Evolutionary conservation across 352 stramenopile species (phyloP), one percentile per base, ranked within the genome.

Genomic region (Aphanomyces astaci): DNA sequence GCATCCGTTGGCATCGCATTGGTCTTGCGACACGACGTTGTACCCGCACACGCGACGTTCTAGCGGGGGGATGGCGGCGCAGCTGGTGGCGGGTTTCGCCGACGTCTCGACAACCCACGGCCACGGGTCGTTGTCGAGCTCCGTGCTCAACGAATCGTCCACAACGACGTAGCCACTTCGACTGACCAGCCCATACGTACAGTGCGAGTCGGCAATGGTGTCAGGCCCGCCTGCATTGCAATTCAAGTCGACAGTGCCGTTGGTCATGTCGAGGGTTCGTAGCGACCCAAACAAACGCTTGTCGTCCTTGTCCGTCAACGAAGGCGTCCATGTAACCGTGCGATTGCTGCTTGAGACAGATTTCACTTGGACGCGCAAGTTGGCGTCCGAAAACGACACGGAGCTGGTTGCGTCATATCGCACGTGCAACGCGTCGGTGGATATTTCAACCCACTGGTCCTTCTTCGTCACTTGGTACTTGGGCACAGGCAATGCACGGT

Each of bases 181-280:
- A 45, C 70, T 78, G 32, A 84, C 64, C 43, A 84, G 22, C 7
- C 68, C 77, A 39, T 73, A 77, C 40, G 75, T 79, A 51, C 77
- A 84, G 57, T 84, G 77, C 13, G 51, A 72, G 39, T 75, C 68
- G 45, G 76, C 73, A 22, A 71, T 71, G 49, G 79, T 70, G 9
- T 74, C 67, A 0, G 70, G 56, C 0, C 74, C 72, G 27, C 75
- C 64, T 3, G 65, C 39, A 11, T 71, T 49, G 57, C 77, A 84
- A 51, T 76, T 71, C 7, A 84, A 71, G 13, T 57, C 56, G 2
- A 73, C 63, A 5, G 70, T 19, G 36, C 75, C 75, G 24, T 78
- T 74, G 17, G 66, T 55, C 3, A 66, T 66, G 28, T 84, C 77
- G 4, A 84, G 76, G 22, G 73, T 80, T 11, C 75, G 68, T 19